These are phyloP conservation scores for Arabidopsis arenosa DNA, from an alignment of 345 rosid species.

Conservation along the genomic window DNA sequence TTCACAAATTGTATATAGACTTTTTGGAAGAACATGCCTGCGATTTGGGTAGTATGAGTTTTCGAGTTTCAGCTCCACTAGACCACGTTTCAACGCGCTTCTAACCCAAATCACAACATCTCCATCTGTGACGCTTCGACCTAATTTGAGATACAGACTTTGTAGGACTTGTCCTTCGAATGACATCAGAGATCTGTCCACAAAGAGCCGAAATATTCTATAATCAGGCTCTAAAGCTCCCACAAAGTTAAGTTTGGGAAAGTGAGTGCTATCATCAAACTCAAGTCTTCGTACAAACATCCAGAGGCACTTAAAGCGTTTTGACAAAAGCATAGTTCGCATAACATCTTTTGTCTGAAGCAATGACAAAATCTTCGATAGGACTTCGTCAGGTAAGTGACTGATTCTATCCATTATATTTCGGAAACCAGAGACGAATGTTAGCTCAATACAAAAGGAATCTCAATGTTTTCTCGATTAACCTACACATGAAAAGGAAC, in stretches of 20 bases:
- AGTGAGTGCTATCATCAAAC: constrained; percentile 17
- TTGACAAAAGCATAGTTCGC: constrained; percentile 26
- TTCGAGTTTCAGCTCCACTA: constrained; percentile 9
- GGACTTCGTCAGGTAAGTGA: constrained; percentile 12
- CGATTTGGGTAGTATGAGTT: too few species aligned
- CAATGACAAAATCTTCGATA: constrained; percentile 12
- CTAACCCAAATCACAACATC: constrained; percentile 15
- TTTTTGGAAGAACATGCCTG: not conserved
- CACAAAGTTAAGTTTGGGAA: not conserved
- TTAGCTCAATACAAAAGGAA: not conserved
- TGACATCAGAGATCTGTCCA: constrained; percentile 26
- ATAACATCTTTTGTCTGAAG: constrained; percentile 15
- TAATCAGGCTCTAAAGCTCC: not conserved
- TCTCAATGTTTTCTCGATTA: too few species aligned
- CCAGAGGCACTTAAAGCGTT: constrained; percentile 26
- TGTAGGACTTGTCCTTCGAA: constrained; percentile 4
- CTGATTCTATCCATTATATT: constrained; percentile 20
- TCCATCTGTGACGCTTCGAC: not conserved
- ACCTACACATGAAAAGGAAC: too few species aligned
- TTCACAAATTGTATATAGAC: constrained; percentile 4
- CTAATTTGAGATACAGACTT: constrained; percentile 10
- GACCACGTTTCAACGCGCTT: constrained; percentile 20
- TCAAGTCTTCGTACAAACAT: constrained; percentile 13
- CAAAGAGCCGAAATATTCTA: not conserved
- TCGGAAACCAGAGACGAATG: not conserved